These are phyloP conservation scores for Cladosporium colombiae DNA, from an alignment of 2,329 filamentous ascomycete species.

Conservation along the genomic window DNA sequence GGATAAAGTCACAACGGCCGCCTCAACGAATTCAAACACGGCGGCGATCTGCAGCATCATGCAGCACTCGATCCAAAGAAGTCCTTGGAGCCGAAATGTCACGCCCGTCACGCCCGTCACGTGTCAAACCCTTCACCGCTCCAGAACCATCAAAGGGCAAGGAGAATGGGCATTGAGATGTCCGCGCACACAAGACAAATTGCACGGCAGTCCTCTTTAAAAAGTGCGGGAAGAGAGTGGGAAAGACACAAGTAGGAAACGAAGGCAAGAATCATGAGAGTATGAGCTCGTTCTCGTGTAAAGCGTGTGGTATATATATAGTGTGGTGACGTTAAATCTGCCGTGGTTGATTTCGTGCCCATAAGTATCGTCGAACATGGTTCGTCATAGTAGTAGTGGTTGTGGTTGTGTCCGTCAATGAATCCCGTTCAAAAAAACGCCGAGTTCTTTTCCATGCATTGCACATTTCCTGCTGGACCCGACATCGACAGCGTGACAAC, in stretches of 20 bases:
- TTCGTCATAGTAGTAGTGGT: neutral
- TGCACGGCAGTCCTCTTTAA: no score
- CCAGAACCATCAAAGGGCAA: neutral
- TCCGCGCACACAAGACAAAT: no score
- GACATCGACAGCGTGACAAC: constrained; percentile 2
- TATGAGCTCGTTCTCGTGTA: neutral
- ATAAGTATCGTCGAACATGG: neutral
- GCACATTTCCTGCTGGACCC: neutral
- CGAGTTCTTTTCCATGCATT: neutral
- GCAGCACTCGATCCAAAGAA: neutral
- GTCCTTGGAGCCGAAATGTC: neutral
- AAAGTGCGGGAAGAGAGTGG: no score
- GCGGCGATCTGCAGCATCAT: neutral
- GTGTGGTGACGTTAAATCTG: neutral
- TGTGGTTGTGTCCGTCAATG: neutral
- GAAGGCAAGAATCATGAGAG: neutral
- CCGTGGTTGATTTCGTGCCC: neutral
- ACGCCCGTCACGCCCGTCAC: neutral
- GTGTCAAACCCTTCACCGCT: neutral
- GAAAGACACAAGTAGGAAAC: neutral
- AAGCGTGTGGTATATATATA: neutral
- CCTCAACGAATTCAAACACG: neutral
- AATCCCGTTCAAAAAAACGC: neutral
- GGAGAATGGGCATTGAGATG: neutral
- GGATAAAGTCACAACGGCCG: neutral